phyloP scores from a whole-genome alignment of 768 basidiomycete species.

The Candolleomyces aberdarensis region DNA sequence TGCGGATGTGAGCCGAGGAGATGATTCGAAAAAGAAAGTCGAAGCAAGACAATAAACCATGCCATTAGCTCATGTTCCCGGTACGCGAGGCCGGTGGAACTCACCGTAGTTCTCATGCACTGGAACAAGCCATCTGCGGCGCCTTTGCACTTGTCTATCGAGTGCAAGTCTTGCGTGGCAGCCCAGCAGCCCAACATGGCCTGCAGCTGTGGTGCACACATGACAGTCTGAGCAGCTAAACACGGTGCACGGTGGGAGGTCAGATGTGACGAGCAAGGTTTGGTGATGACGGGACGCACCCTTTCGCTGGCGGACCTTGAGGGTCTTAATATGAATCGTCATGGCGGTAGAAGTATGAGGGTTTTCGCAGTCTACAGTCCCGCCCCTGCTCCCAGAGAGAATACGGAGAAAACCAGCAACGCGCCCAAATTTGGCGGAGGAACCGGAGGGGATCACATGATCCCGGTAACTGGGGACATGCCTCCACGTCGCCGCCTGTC shows the following conservation, averaged over 20 bases:
- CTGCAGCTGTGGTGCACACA: slow-evolving; percentile 68
- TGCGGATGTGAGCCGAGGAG: not conserved
- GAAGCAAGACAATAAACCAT: not conserved
- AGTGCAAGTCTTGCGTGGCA: slow-evolving; percentile 59
- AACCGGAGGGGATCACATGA: slow-evolving; percentile 1
- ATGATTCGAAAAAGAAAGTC: not conserved
- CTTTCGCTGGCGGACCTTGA: slow-evolving; percentile 79
- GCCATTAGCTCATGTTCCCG: slow-evolving; percentile 2
- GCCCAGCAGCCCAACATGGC: slow-evolving; percentile 89
- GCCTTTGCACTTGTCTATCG: slow-evolving; percentile 51
- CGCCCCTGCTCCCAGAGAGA: slow-evolving; percentile 5
- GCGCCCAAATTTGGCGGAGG: not conserved
- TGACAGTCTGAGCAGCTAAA: slow-evolving; percentile 43
- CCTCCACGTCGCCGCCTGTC: slow-evolving; percentile 3
- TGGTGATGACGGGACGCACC: slow-evolving; percentile 36
- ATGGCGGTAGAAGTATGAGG: slow-evolving; percentile 18
- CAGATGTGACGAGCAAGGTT: slow-evolving; percentile 1
- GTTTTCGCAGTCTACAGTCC: not conserved
- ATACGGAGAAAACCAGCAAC: not conserved
- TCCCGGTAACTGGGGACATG: slow-evolving; percentile 1
- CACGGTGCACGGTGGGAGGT: slow-evolving; percentile 1
- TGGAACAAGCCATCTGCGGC: slow-evolving; percentile 61
- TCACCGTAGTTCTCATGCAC: slow-evolving; percentile 84
- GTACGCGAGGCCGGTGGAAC: slow-evolving; percentile 24
- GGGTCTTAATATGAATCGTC: slow-evolving; percentile 73